Evolutionary conservation across 1,284 basidiomycete genomes (phyloP), one percentile per base, ranked within the genome.

Genomic region (Sphaerobolus stellatus): DNA sequence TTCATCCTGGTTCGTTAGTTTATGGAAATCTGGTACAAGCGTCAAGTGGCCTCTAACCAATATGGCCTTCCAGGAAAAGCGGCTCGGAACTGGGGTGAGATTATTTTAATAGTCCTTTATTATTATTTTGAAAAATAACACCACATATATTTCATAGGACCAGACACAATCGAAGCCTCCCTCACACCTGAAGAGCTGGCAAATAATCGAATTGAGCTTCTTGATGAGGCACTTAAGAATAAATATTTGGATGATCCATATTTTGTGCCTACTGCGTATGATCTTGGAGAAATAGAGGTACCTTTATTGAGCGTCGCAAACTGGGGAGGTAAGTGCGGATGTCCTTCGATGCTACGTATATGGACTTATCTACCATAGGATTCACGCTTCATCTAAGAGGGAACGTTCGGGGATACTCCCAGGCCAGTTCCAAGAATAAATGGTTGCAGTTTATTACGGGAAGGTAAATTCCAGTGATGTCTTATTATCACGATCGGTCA

Each of bases 81-180:
- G 41, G 20, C 41, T 43, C 41, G 41, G 16, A 43, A 43, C 24
- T 43, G 41, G 41, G 41, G 41, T 43, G 11, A 43, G 41, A 20
- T 22, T 16, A 11, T 16, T 43, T 43, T 13, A 22, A 13, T 43
- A 43, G 11, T 43, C 41, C 41, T n/a, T 36, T 11, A 36, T 43
- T 20, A 11, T n/a, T 36, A n/a, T 36, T 36, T 36, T 36, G 33
- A n/a, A n/a, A n/a, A n/a, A n/a, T n/a, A n/a, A n/a, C n/a, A n/a
- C n/a, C n/a, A n/a, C n/a, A n/a, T n/a, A n/a, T n/a, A 11, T 11
- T 36, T 36, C 11, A 36, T 11, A 43, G 41, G 41, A 11, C 41
- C 41, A 11, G 41, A 43, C 20, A 43, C 41, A 11, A 43, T 43
- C 20, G 41, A 43, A 43, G 14, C 16, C 41, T 43, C 41, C 20